Evolutionary conservation across 306 rosid species (phyloP).

Genomic region (Fagus crenata): DNA sequence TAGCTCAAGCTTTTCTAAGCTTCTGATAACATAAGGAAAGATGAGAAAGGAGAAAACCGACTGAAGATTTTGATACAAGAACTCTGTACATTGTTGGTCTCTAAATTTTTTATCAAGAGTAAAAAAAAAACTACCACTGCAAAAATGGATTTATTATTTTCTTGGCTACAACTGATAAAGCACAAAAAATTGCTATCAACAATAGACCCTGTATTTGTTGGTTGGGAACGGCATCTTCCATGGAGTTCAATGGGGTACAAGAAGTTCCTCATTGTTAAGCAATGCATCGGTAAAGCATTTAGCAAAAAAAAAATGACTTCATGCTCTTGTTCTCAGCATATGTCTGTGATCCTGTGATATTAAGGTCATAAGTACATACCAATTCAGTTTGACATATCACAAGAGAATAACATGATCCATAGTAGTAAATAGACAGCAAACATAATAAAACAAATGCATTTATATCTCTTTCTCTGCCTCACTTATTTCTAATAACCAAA

Average conservation of each 20-base stretch:
- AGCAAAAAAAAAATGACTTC: neutral
- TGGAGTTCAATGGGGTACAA: neutral
- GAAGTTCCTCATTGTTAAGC: neutral
- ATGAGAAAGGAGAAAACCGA: too few relatives aligned
- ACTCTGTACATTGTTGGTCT: too few relatives aligned
- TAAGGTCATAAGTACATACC: neutral
- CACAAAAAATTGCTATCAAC: neutral
- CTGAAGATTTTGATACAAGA: too few relatives aligned
- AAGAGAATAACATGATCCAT: neutral
- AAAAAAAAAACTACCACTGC: too few relatives aligned
- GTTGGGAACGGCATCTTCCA: neutral
- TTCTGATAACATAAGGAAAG: too few relatives aligned
- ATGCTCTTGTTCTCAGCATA: neutral
- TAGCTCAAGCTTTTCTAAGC: too few relatives aligned
- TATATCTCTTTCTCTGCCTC: neutral
- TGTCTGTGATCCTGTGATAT: conserved; percentile 15
- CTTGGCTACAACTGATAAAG: neutral
- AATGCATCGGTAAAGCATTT: neutral
- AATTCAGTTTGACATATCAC: neutral
- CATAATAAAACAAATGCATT: neutral
- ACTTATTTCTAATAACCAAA: neutral
- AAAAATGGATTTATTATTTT: too few relatives aligned
- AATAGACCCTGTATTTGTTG: neutral
- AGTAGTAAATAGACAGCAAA: neutral
- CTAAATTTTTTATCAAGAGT: too few relatives aligned